Base-by-base conservation (phyloP, 306 rosid species). In the Malus fusca region DNA sequence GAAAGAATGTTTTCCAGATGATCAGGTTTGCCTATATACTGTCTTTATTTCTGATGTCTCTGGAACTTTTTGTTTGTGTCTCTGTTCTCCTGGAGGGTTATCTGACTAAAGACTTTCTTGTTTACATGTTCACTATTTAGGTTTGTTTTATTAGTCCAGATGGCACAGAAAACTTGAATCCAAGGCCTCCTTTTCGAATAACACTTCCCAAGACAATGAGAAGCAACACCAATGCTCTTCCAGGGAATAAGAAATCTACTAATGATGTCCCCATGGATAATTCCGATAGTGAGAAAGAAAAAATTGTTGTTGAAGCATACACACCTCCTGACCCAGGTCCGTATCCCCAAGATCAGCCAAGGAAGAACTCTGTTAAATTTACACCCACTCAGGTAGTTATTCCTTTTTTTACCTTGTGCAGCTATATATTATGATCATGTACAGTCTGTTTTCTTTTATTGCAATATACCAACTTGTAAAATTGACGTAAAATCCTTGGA, bases 271-370 rank as follows among this genome's bases (percentile, higher is more conserved):
- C 75, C 51, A 64, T 37, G 80, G 84, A 28, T 44, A 88, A 85
- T 85, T 86, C 82, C 12, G 80, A 77, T 84, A 28, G 52, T 77
- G 83, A 73, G 88, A 90, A 84, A 83, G 92, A 95, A 80, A 71
- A 82, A 64, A 87, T 95, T 55, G 37, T 81, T 64, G 86, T 95
- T 56, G 97, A 95, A 90, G 86, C 92, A 46, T 92, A 95, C 77
- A 90, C 93, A 33, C 97, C 97, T 62, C 97, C 96, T 65, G 97
- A 92, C 75, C 96, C 97, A 7, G 99, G 97, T 68, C 99, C 99
- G 74, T 92, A 95, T 88, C 99, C 99, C 78, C 97, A 95, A 82
- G 97, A 95, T 86, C 99, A 90, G 82, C 97, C 97, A 44, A 95
- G 92, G 77, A 93, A 88, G 84, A 95, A 95, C 85, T 88, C 96